These are phyloP conservation scores for Colletotrichum karsti DNA, from an alignment of 2,329 filamentous ascomycete genomes.

Conservation along the genomic window DNA sequence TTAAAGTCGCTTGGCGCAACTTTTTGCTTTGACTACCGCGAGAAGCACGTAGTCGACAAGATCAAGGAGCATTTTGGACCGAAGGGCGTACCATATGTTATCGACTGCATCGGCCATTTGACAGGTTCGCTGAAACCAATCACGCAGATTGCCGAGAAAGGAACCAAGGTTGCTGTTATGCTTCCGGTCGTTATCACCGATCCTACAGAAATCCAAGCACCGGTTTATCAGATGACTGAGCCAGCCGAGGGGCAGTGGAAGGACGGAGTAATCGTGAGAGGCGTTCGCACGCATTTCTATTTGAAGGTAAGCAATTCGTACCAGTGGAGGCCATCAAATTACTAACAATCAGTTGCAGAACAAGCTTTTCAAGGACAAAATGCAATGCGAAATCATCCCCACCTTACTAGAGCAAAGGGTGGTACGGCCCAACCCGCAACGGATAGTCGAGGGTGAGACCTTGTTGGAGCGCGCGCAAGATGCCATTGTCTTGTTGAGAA, in stretches of 20 bases:
- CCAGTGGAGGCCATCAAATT: neutral
- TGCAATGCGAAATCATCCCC: conserved; percentile 64
- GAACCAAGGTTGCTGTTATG: conserved; percentile 64
- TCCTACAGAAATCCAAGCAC: conserved; percentile 53
- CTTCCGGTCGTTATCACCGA: conserved; percentile 67
- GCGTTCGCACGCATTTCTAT: conserved; percentile 66
- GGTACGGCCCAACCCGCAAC: conserved; percentile 50
- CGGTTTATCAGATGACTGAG: conserved; percentile 64
- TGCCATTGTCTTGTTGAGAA: conserved; percentile 44
- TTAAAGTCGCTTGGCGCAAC: conserved; percentile 53
- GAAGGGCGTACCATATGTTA: conserved; percentile 49
- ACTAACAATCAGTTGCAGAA: conserved; percentile 48
- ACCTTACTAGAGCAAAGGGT: conserved; percentile 48
- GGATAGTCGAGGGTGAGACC: conserved; percentile 49
- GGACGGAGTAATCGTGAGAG: conserved; percentile 58
- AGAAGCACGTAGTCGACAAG: conserved; percentile 43
- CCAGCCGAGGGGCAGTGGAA: conserved; percentile 52
- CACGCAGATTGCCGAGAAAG: conserved; percentile 55
- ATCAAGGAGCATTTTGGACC: conserved; percentile 38
- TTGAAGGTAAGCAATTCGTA: conserved; percentile 45
- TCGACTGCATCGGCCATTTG: conserved; percentile 65
- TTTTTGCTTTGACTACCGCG: conserved; percentile 56
- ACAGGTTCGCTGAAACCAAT: conserved; percentile 56
- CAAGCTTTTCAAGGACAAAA: conserved; percentile 60
- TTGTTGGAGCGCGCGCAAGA: conserved; percentile 48